Percentiles rank a stretch among this genome's conserved stretches.
These are phyloP conservation scores for Septoria petroselini DNA, from an alignment of 2,329 filamentous ascomycete genomes.

Conservation along the genomic window DNA sequence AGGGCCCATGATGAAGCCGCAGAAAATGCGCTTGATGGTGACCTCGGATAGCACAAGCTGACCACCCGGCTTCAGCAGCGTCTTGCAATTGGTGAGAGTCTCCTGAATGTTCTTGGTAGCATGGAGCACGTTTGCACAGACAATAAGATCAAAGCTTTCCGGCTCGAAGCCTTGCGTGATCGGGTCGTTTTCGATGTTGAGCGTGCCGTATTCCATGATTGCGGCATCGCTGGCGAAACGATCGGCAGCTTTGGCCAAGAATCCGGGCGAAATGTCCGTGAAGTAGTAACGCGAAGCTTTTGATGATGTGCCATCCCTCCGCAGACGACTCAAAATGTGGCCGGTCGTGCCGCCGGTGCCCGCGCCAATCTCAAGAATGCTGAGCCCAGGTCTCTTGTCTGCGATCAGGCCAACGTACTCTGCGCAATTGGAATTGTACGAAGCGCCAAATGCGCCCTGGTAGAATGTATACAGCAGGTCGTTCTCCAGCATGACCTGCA, in stretches of 20 bases:
- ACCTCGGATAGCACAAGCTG: slow-evolving; percentile 16
- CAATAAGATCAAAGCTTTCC: slow-evolving; percentile 29
- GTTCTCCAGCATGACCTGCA: slow-evolving; percentile 21
- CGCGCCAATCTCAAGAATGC: slow-evolving; percentile 48
- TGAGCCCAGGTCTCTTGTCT: slow-evolving; percentile 40
- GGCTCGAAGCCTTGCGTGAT: slow-evolving; percentile 38
- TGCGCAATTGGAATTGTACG: slow-evolving; percentile 15
- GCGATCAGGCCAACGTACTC: slow-evolving; percentile 15
- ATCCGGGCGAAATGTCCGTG: slow-evolving; percentile 46
- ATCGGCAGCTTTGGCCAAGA: slow-evolving; percentile 41
- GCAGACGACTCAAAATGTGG: slow-evolving; percentile 11
- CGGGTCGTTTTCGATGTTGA: slow-evolving; percentile 36
- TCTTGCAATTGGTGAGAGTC: slow-evolving; percentile 26
- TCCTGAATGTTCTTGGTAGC: slow-evolving; percentile 24
- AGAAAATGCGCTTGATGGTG: slow-evolving; percentile 18
- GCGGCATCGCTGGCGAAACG: slow-evolving; percentile 5
- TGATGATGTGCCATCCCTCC: background rate
- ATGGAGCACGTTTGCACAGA: slow-evolving; percentile 30
- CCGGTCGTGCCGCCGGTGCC: slow-evolving; percentile 40
- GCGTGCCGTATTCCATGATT: slow-evolving; percentile 28
- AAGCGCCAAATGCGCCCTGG: slow-evolving; percentile 15
- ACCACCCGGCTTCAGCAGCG: slow-evolving; percentile 21
- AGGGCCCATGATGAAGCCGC: slow-evolving; percentile 10
- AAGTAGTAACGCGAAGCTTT: slow-evolving; percentile 41
- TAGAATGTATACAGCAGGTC: slow-evolving; percentile 20